phyloP scores from a whole-genome alignment of 2,329 filamentous ascomycete species.

The Lachnellula cervina region DNA sequence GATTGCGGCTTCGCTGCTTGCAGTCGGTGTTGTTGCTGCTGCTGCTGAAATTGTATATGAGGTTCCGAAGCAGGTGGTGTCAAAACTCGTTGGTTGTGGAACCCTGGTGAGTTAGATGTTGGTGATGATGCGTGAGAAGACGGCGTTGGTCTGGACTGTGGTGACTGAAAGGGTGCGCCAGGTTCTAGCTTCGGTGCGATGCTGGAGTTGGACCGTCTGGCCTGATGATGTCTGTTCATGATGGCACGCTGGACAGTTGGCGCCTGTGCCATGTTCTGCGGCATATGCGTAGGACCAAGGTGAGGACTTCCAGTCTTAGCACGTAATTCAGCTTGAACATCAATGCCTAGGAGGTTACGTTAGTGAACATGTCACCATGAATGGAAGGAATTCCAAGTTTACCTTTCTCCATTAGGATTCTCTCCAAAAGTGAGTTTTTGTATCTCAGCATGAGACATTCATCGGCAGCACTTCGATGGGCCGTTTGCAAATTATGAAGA shows the following conservation, averaged over 20 bases:
- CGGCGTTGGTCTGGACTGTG: conserved; percentile 75
- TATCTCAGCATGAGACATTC: conserved; percentile 98
- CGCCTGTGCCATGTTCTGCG: conserved; percentile 64
- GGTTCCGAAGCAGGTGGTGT: conserved; percentile 56
- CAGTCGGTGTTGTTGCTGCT: conserved; percentile 37
- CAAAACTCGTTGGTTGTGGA: conserved; percentile 54
- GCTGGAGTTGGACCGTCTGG: conserved; percentile 65
- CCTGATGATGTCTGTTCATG: conserved; percentile 69
- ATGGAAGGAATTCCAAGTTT: conserved; percentile 10
- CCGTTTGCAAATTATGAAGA: conserved; percentile 85
- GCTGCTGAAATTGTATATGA: conserved; percentile 46
- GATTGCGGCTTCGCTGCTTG: conserved; percentile 24
- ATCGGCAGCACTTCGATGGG: conserved; percentile 88
- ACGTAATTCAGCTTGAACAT: conserved; percentile 92
- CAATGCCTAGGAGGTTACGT: conserved; percentile 64
- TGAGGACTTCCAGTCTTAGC: conserved; percentile 87
- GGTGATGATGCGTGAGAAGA: conserved; percentile 73
- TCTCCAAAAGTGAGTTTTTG: conserved; percentile 94
- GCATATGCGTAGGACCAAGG: conserved; percentile 63
- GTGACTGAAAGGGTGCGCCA: conserved; percentile 44
- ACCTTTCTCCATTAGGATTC: conserved; percentile 96
- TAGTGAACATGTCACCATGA: not conserved
- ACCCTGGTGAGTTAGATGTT: conserved; percentile 57
- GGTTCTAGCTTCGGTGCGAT: conserved; percentile 71
- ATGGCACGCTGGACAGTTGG: conserved; percentile 76